Conservation (phyloP, 2,329 filamentous ascomycete genomes). For the Akanthomyces muscarius region DNA sequence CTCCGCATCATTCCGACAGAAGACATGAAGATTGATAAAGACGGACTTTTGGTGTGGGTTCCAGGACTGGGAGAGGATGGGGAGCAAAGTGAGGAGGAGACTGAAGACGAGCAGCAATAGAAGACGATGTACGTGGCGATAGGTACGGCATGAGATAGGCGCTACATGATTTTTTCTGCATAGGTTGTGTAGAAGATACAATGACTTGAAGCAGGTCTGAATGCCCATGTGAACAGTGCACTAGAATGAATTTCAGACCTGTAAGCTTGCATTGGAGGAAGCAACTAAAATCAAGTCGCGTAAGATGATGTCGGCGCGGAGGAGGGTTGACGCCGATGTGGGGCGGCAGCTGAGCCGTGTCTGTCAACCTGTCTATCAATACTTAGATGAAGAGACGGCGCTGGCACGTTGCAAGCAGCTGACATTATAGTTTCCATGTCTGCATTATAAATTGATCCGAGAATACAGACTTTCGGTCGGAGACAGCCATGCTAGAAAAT, state of each 20-base stretch:
- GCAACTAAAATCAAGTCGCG: too few species aligned
- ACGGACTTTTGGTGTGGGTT: constrained; percentile 61
- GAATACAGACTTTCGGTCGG: too few species aligned
- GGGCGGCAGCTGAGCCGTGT: not conserved
- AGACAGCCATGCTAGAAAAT: too few species aligned
- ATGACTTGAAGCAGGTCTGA: not conserved
- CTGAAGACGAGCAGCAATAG: constrained; percentile 19
- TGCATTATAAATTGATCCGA: too few species aligned
- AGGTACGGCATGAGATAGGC: not conserved
- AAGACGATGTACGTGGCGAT: not conserved
- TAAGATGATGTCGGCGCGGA: not conserved
- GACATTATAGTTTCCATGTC: too few species aligned
- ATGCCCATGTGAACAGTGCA: not conserved
- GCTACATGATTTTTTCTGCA: not conserved
- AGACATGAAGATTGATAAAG: constrained; percentile 62
- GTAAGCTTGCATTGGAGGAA: not conserved
- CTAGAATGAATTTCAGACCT: too few species aligned
- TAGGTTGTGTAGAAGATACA: not conserved
- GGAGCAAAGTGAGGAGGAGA: constrained; percentile 17
- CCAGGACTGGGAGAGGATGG: constrained; percentile 32
- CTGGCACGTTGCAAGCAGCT: too few species aligned
- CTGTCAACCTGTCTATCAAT: too few species aligned
- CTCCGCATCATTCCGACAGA: constrained; percentile 76
- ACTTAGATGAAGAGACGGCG: too few species aligned
- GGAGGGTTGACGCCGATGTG: not conserved